These are phyloP conservation scores for Mortierella sp. DNA, from an alignment of 371 early-diverging fungal genomes.

Conservation along the genomic window DNA sequence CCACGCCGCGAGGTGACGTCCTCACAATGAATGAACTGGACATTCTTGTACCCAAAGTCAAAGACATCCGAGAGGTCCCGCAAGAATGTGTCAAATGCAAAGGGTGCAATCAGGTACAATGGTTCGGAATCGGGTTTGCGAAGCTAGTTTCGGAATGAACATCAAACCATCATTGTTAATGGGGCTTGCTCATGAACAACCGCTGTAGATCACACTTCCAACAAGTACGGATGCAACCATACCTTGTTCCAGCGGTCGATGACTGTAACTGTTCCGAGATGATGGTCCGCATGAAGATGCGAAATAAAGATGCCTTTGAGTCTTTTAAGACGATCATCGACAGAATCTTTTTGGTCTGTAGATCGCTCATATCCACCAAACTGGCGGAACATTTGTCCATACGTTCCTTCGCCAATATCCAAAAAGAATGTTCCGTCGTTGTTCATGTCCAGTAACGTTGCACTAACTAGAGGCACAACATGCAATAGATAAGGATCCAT, in stretches of 20 bases:
- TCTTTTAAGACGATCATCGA: conserved; percentile 56
- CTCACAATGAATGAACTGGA: conserved; percentile 63
- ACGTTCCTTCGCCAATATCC: conserved; percentile 99
- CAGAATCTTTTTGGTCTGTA: conserved; percentile 32
- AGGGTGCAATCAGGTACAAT: conserved; percentile 75
- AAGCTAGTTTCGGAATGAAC: conserved; percentile 10
- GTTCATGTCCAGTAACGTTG: conserved; percentile 79
- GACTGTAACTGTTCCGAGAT: conserved; percentile 88
- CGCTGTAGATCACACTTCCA: too few relatives aligned
- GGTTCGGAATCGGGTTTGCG: conserved; percentile 29
- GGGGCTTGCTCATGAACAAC: too few relatives aligned
- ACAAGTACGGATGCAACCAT: too few relatives aligned
- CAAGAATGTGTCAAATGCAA: conserved; percentile 69
- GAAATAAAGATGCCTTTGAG: conserved; percentile 91
- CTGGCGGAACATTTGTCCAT: conserved; percentile 88
- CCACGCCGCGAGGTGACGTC: conserved; percentile 48
- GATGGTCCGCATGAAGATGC: conserved; percentile 99
- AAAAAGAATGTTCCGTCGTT: conserved; percentile 78
- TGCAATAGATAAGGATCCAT: neutral
- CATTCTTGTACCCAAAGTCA: conserved; percentile 62
- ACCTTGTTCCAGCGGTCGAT: conserved; percentile 72
- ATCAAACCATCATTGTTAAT: neutral
- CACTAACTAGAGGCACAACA: conserved; percentile 69
- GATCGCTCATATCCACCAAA: conserved; percentile 63
- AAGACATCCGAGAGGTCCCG: conserved; percentile 77